Evolutionary conservation across 441 rosid genomes (phyloP), one percentile per base, ranked within the genome.

Genomic region (Adansonia rubrostipa): DNA sequence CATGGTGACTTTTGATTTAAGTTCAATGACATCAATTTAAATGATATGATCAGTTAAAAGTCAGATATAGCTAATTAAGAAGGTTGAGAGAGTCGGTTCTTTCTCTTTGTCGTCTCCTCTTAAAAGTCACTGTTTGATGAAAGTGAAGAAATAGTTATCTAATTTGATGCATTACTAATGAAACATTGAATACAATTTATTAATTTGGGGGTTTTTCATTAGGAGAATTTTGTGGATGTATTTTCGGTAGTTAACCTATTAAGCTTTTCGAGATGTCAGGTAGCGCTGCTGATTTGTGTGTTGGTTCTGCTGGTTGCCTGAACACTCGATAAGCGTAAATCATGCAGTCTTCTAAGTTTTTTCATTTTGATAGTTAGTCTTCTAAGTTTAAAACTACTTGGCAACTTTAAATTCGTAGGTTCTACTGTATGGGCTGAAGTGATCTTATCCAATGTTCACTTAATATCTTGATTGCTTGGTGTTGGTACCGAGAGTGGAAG

Each of bases 401-500:
- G 9, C 47, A 44, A 6, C 9, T 44, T 6, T 44, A 44, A 44
- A 44, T 7, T 7, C 47, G 47, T 44, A 7, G 47, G 9, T 7
- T 44, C 9, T 6, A 6, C 47, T 7, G 9, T 44, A 44, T 44
- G 47, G 47, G 9, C 47, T 44, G 8, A 44, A 44, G 47, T 44
- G 9, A 44, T 6, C 47, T 44, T 44, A 44, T 44, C 14, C 6
- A 54, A 54, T 54, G n/a, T 54, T 17, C 20, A 5, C 60, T 54
- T 54, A 8, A 36, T 36, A 36, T 28, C 33, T 62, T 13, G 67
- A 33, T 69, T 48, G n/a, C 10, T 47, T 44, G 33, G 51, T 42
- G 57, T 22, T 40, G 50, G 9, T 28, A 14, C 57, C 40, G 14
- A 48, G 11, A 48, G 42, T 70, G 73, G 73, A 48, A 70, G 73